These are phyloP conservation scores for Aspergillus puulaauensis DNA, from an alignment of 2,329 filamentous ascomycete genomes.

Conservation along the genomic window DNA sequence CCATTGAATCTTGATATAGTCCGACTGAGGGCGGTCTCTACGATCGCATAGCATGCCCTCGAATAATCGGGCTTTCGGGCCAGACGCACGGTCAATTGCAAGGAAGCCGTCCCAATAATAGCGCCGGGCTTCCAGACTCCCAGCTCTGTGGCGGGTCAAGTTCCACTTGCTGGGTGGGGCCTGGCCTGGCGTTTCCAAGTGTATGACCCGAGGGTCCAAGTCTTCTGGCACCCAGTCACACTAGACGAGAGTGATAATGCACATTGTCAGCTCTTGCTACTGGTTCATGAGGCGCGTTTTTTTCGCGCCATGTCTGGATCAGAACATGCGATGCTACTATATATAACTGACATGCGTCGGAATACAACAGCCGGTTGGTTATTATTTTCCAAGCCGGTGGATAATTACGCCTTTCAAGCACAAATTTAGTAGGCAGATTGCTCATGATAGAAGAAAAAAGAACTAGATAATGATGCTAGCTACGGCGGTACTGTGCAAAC, in stretches of 20 bases:
- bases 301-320: background rate
- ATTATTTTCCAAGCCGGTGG: background rate
- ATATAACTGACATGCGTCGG: background rate
- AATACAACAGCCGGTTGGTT: slow-evolving; percentile 1
- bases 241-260: background rate
- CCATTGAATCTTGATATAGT: background rate
- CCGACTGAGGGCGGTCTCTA: background rate
- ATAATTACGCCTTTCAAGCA: background rate
- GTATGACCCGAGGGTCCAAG: background rate
- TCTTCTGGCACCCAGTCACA: background rate
- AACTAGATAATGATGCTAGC: slow-evolving; percentile 8
- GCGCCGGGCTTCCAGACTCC: background rate
- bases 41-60: background rate
- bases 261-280: background rate
- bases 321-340: background rate
- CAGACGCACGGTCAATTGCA: background rate
- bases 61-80: background rate
- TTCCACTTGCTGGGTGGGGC: slow-evolving; percentile 1
- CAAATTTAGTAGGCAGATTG: background rate
- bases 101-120: background rate
- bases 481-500: background rate
- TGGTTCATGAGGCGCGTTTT: background rate
- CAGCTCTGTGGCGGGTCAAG: slow-evolving; percentile 1
- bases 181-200: background rate
- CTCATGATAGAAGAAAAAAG: background rate